A percentile compares a stretch with the other conserved stretches of the same genome.
Conservation (phyloP, 257 asterid genomes). For the Lavandula angustifolia region DNA sequence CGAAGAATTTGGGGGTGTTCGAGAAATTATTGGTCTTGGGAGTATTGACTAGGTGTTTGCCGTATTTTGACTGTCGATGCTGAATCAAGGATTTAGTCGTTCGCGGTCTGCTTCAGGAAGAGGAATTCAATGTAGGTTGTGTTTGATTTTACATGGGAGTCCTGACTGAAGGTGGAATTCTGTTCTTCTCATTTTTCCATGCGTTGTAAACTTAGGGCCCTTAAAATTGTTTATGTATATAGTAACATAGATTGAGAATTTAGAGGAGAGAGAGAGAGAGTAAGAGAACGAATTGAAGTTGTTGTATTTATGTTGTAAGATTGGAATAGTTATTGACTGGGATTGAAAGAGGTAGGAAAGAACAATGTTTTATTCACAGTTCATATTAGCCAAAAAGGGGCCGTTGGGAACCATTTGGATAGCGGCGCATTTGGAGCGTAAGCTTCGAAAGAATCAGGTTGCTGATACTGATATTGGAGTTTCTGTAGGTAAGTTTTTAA, state of each 20-base stretch:
- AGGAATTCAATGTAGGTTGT: conserved; percentile 35
- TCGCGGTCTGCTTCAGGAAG: conserved; percentile 29
- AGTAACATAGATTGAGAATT: neutral
- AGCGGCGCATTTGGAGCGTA: conserved; percentile 93
- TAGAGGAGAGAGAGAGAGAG: conserved; percentile 14
- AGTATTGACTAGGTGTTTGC: conserved; percentile 12
- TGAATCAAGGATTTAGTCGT: conserved; percentile 46
- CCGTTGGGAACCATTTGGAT: conserved; percentile 96
- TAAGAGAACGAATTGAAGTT: neutral
- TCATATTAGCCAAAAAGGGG: conserved; percentile 92
- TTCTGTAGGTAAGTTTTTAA: conserved; percentile 69
- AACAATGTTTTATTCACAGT: conserved; percentile 88
- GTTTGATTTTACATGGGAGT: conserved; percentile 40
- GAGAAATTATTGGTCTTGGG: conserved; percentile 29
- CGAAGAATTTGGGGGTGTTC: conserved; percentile 27
- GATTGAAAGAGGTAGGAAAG: conserved; percentile 32
- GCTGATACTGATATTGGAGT: conserved; percentile 96
- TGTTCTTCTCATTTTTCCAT: neutral
- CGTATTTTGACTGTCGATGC: conserved; percentile 27
- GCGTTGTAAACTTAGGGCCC: conserved; percentile 32
- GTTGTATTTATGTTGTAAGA: conserved; percentile 30
- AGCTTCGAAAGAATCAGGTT: conserved; percentile 93
- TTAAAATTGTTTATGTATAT: conserved; percentile 27
- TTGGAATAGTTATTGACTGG: conserved; percentile 30
- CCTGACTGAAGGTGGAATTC: conserved; percentile 44